A percentile compares a stretch with the other conserved stretches of the same genome.
Evolutionary conservation across 73 alveolate species (phyloP).

Genomic region (Stentor roeselii): DNA sequence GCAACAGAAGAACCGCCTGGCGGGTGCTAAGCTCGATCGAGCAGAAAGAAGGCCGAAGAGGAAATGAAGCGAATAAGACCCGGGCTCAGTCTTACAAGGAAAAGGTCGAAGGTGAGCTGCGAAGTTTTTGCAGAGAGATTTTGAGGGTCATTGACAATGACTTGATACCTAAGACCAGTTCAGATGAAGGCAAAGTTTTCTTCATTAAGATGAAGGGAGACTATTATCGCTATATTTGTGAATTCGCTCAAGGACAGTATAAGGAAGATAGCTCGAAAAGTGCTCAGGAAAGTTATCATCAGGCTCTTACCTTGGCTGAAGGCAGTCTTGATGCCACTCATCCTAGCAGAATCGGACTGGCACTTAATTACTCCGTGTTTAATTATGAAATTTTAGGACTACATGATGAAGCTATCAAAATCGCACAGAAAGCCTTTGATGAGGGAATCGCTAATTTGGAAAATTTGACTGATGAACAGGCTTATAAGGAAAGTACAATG

Average conservation of each 20-base stretch:
- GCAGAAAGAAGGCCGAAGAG: constrained; percentile 47
- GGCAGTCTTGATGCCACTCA: constrained; percentile 50
- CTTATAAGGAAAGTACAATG: constrained; percentile 48
- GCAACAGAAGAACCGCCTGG: constrained; percentile 52
- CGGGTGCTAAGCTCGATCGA: constrained; percentile 67
- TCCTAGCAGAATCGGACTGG: constrained; percentile 65
- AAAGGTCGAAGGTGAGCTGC: constrained; percentile 58
- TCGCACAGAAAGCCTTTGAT: too few relatives aligned
- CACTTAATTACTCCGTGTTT: constrained; percentile 65
- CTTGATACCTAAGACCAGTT: constrained; percentile 49
- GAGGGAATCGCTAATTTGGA: constrained; percentile 52
- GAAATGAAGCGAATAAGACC: constrained; percentile 43
- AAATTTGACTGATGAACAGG: constrained; percentile 56
- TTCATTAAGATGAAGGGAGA: constrained; percentile 77
- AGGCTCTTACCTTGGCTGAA: constrained; percentile 51
- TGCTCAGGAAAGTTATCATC: constrained; percentile 49
- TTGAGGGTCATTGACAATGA: constrained; percentile 48
- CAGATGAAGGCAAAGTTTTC: constrained; percentile 69
- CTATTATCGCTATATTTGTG: constrained; percentile 68
- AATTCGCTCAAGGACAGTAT: too few relatives aligned
- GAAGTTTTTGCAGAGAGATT: constrained; percentile 50
- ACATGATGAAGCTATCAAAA: constrained; percentile 53
- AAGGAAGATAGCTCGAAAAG: too few relatives aligned
- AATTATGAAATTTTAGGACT: constrained; percentile 61
- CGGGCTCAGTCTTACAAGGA: constrained; percentile 49